Evolutionary conservation across 805 yeast species (phyloP), one percentile per base, ranked within the genome.

Genomic region (Yamadazyma takamatsuzukensis): DNA sequence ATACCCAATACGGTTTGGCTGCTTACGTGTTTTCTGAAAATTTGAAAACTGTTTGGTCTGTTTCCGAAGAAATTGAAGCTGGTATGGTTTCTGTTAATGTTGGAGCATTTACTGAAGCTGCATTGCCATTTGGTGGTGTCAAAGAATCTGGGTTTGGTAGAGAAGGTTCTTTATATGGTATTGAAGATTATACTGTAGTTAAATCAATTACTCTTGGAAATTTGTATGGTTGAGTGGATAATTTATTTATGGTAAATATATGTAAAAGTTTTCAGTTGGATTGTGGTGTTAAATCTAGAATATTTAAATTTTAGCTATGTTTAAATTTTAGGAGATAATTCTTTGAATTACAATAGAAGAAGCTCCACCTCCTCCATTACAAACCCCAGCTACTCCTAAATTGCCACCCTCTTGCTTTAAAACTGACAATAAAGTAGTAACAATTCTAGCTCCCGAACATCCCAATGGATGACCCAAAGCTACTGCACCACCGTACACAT

Each of bases 301-400:
- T n/a, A n/a, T n/a, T n/a, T n/a, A n/a, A n/a, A n/a, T n/a, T n/a
- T n/a, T n/a, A n/a, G n/a, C n/a, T n/a, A n/a, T n/a, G n/a, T n/a
- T n/a, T n/a, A n/a, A n/a, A n/a, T n/a, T n/a, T n/a, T n/a, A n/a
- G n/a, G n/a, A n/a, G n/a, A n/a, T 7, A 24, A 76, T 52, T 50
- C 69, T 76, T 70, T 88, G 95, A 49, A 90, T 74, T 41, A 90
- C 85, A 49, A 93, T 70, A 17, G 97, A 82, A 36, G 95, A 83
- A 29, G 96, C 97, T 58, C 97, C 98, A 60, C 98, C 98, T 54
- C 98, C 98, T 70, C 98, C 97, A 63, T 90, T 93, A 74, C 97
- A 90, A 55, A 90, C 80, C 58, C 87, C 96, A 49, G 96, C 96
- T 45, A 78, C 86, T 59, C 97, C 98, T 47, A 80, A 60, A 68